These are phyloP conservation scores for Puccinia coronata DNA, from an alignment of 1,284 basidiomycete species.

Conservation along the genomic window DNA sequence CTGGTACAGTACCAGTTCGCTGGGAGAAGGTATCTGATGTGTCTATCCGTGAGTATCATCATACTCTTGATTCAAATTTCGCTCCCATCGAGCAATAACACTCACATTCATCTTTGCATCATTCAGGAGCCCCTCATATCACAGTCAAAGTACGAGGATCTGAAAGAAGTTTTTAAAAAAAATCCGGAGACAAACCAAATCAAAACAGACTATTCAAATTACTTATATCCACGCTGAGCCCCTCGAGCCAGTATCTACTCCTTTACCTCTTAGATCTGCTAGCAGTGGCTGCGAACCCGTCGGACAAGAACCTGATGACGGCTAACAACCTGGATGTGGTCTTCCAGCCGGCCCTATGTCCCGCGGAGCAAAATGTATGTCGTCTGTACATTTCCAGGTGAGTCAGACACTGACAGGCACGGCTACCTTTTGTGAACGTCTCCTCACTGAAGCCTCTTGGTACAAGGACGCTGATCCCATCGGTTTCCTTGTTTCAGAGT, in stretches of 20 bases:
- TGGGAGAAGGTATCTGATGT: slow-evolving; percentile 90
- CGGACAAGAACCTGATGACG: slow-evolving; percentile 92
- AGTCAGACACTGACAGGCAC: too few relatives aligned
- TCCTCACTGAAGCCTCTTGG: too few relatives aligned
- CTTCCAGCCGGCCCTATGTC: slow-evolving; percentile 78
- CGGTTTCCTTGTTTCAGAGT: too few relatives aligned
- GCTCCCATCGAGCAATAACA: slow-evolving; percentile 24
- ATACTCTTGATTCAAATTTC: slow-evolving; percentile 44
- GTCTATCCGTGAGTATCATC: slow-evolving; percentile 79
- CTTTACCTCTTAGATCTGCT: slow-evolving; percentile 94
- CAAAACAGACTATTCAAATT: slow-evolving; percentile 66
- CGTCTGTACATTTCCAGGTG: too few relatives aligned
- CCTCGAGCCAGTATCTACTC: slow-evolving; percentile 86
- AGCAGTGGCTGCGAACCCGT: slow-evolving; percentile 87
- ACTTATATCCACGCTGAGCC: slow-evolving; percentile 80
- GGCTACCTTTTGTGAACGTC: too few relatives aligned
- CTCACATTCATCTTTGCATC: not conserved
- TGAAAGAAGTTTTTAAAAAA: slow-evolving; percentile 11
- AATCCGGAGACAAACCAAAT: slow-evolving; percentile 29
- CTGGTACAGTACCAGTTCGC: too few relatives aligned
- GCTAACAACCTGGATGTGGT: slow-evolving; percentile 90
- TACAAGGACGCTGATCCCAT: too few relatives aligned
- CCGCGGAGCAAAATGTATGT: slow-evolving; percentile 17
- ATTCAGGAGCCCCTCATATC: slow-evolving; percentile 57
- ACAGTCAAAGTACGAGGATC: slow-evolving; percentile 34